Conservation (phyloP, 1,284 basidiomycete species). For the Erythrobasidium hasegawianum region DNA sequence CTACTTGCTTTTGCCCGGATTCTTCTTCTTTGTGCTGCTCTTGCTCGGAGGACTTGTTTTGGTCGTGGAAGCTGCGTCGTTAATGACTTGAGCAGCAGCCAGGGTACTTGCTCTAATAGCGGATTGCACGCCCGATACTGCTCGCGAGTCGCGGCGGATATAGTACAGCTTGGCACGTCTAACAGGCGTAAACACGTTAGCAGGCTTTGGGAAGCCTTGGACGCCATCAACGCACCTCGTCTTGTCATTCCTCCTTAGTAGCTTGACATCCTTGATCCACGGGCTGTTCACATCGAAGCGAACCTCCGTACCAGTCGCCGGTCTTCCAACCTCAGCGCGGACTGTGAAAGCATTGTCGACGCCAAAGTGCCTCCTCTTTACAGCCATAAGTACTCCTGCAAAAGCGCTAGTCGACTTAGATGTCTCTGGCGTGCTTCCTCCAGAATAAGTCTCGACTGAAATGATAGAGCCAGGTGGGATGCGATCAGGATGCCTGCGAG, state of each 20-base stretch:
- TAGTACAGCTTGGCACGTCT: slow-evolving; percentile 33
- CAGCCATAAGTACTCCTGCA: slow-evolving; percentile 30
- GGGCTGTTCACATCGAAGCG: slow-evolving; percentile 33
- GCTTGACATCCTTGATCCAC: slow-evolving; percentile 32
- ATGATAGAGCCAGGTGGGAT: slow-evolving; percentile 33
- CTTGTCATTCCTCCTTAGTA: slow-evolving; percentile 12
- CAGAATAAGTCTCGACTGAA: slow-evolving; percentile 29
- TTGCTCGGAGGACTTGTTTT: slow-evolving; percentile 3
- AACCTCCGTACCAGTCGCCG: slow-evolving; percentile 26
- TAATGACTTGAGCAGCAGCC: slow-evolving; percentile 6
- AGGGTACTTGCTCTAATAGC: slow-evolving; percentile 8
- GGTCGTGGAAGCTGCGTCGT: not conserved
- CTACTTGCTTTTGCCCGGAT: slow-evolving; percentile 15
- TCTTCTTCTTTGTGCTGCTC: slow-evolving; percentile 12
- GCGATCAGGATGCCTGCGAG: slow-evolving; percentile 15
- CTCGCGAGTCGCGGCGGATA: slow-evolving; percentile 24
- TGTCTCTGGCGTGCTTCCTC: slow-evolving; percentile 12
- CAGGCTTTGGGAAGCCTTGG: not conserved
- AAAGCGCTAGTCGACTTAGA: slow-evolving; percentile 25
- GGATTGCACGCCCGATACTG: slow-evolving; percentile 22
- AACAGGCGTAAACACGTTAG: not conserved
- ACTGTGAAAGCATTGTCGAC: slow-evolving; percentile 31
- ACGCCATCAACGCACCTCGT: slow-evolving; percentile 7
- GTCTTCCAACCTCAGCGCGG: slow-evolving; percentile 26
- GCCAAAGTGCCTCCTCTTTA: slow-evolving; percentile 31